These are phyloP conservation scores for Fusarium marasasianum DNA, from an alignment of 2,329 filamentous ascomycete species.

Conservation along the genomic window DNA sequence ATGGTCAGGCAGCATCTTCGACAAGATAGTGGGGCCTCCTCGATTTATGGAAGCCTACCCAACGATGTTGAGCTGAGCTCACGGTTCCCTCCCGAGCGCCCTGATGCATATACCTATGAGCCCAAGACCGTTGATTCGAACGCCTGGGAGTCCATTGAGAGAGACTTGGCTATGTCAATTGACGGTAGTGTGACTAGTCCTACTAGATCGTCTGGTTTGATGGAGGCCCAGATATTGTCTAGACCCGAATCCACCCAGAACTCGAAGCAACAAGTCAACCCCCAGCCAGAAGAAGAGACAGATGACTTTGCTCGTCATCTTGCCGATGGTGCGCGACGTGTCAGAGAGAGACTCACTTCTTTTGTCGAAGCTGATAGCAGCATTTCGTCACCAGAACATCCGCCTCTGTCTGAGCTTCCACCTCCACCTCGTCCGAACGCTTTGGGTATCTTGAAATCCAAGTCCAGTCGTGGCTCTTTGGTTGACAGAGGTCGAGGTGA, in stretches of 20 bases:
- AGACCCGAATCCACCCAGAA: conserved; percentile 8
- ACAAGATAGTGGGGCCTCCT: conserved; percentile 82
- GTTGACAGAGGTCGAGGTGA: conserved; percentile 58
- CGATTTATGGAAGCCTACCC: conserved; percentile 70
- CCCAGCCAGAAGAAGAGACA: conserved; percentile 61
- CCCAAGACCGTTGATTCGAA: conserved; percentile 49
- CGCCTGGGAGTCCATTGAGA: conserved; percentile 56
- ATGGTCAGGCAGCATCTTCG: conserved; percentile 88
- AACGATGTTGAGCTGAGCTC: conserved; percentile 45
- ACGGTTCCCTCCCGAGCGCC: conserved; percentile 50
- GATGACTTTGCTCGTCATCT: conserved; percentile 79
- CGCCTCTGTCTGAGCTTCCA: conserved; percentile 53
- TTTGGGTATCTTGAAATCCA: conserved; percentile 71
- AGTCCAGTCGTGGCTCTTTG: conserved; percentile 74
- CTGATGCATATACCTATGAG: conserved; percentile 36
- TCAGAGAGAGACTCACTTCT: conserved; percentile 77
- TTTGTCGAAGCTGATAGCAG: conserved; percentile 71
- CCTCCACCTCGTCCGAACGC: conserved; percentile 60
- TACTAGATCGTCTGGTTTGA: conserved; percentile 29
- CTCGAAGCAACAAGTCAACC: conserved; percentile 48
- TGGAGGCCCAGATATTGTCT: conserved; percentile 25
- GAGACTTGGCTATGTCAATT: conserved; percentile 40
- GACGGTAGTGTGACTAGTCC: conserved; percentile 37
- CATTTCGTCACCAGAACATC: conserved; percentile 36
- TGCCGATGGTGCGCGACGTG: conserved; percentile 73